Evolutionary conservation across 108 stramenopile species (phyloP).

Genomic region (Fragilaria crotonensis): DNA sequence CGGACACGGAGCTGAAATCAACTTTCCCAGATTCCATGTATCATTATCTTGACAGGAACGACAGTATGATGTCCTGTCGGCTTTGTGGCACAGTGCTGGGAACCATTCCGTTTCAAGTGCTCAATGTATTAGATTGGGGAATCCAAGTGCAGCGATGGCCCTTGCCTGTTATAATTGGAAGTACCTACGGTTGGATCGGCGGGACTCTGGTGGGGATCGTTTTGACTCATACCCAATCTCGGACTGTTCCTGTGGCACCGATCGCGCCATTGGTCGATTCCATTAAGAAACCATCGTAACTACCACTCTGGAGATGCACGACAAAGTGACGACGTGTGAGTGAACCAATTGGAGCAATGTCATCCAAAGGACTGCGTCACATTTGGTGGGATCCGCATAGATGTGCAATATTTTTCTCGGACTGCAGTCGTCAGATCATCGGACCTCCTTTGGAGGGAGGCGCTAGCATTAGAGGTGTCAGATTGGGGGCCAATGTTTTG

Average conservation of each 20-base stretch:
- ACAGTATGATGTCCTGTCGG: neutral
- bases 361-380: no score
- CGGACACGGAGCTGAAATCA: neutral
- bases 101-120: conserved; percentile 15
- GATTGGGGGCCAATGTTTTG: neutral
- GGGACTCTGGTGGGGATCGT: neutral
- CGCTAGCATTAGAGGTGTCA: neutral
- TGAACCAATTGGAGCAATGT: no score
- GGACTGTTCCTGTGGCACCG: neutral
- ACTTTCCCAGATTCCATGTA: neutral
- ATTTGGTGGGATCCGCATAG: neutral
- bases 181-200: neutral
- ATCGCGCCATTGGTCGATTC: neutral
- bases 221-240: neutral
- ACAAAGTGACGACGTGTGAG: neutral
- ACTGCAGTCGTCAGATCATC: neutral
- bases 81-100: neutral
- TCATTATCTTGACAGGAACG: neutral
- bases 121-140: conserved; percentile 35
- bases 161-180: conserved; percentile 28
- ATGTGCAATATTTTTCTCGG: neutral
- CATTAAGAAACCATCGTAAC: neutral
- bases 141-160: conserved; percentile 43
- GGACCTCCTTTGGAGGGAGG: neutral
- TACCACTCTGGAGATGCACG: neutral